Base-by-base conservation (phyloP, 2,329 filamentous ascomycete genomes). In the Capronia epimyces region DNA sequence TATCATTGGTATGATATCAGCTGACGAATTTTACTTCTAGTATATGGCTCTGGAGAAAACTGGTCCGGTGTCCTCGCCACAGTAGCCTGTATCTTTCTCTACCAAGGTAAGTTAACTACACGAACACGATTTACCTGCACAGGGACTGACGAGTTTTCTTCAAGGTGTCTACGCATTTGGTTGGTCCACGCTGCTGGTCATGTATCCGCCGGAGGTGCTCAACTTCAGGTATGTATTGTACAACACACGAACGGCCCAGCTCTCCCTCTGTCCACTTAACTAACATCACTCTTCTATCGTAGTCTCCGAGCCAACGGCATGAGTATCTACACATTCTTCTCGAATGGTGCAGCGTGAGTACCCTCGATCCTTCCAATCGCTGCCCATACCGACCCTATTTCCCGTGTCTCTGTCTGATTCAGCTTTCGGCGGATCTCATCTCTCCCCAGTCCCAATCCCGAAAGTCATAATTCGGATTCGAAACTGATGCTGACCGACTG, bases 101-200 rank as follows among this genome's bases (percentile, higher is more conserved):
- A 67, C 49, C 63, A 66, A 27, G 65, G 63, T 5, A 62, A 58
- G 41, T 67, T 67, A 63, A 64, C 2, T 62, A 57, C 27, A 41
- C 66, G 16, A 20, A 15, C 13, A 13, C 3, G 12, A 18, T 24
- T 16, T 13, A 15, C n/a, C 16, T 31, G 8, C n/a, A 20, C 20
- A 13, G 8, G 5, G 16, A 16, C 21, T 34, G 10, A 74, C 77
- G 58, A 77, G 77, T 57, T 63, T 77, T 2, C 77, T 77, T 58
- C 71, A 75, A 51, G 75, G 72, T 0, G 71, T 71, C 47, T 79
- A 78, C 57, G 70, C 68, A 1, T 63, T 78, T 13, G 73, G 68
- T 0, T 75, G 71, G 71, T 77, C 74, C 3, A 74, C 75, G 2
- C 59, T 79, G 18, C 62, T 72, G 1, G 71, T 68, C 45, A 63